Evolutionary conservation across 2,329 filamentous ascomycete genomes (phyloP).

Genomic region (Drechslerella coelobrocha): DNA sequence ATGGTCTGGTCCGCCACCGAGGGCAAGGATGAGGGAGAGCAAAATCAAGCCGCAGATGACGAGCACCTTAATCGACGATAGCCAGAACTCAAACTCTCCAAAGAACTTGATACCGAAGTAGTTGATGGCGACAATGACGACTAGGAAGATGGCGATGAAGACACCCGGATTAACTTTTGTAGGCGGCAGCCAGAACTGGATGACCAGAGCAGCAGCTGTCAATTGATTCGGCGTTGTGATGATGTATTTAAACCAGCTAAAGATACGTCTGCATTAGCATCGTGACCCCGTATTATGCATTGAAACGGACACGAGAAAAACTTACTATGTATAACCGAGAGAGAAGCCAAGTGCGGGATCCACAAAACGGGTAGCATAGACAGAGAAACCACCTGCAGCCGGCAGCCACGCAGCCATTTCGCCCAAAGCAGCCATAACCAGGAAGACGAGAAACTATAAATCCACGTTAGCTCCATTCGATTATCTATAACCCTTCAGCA

Average conservation of each 20-base stretch:
- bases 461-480: slow-evolving; percentile 54
- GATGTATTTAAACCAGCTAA: slow-evolving; percentile 76
- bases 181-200: slow-evolving; percentile 75
- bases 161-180: slow-evolving; percentile 76
- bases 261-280: not conserved
- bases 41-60: slow-evolving; percentile 72
- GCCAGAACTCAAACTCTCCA: slow-evolving; percentile 70
- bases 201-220: slow-evolving; percentile 78
- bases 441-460: slow-evolving; percentile 42
- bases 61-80: slow-evolving; percentile 70
- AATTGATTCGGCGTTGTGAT: slow-evolving; percentile 85
- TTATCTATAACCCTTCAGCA: not conserved
- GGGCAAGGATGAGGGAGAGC: slow-evolving; percentile 68
- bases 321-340: slow-evolving; percentile 64
- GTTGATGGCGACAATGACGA: slow-evolving; percentile 70
- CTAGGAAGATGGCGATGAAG: slow-evolving; percentile 75
- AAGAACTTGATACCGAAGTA: slow-evolving; percentile 74
- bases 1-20: slow-evolving; percentile 70
- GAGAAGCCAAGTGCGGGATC: slow-evolving; percentile 76
- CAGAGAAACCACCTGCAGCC: slow-evolving; percentile 76
- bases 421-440: slow-evolving; percentile 53
- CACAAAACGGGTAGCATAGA: slow-evolving; percentile 77
- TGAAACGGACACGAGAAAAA: not conserved
- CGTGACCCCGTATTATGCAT: not conserved
- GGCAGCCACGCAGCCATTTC: slow-evolving; percentile 82